These are phyloP conservation scores for Xerocomus amazonicus DNA, from an alignment of 1,284 basidiomycete species.

Conservation along the genomic window DNA sequence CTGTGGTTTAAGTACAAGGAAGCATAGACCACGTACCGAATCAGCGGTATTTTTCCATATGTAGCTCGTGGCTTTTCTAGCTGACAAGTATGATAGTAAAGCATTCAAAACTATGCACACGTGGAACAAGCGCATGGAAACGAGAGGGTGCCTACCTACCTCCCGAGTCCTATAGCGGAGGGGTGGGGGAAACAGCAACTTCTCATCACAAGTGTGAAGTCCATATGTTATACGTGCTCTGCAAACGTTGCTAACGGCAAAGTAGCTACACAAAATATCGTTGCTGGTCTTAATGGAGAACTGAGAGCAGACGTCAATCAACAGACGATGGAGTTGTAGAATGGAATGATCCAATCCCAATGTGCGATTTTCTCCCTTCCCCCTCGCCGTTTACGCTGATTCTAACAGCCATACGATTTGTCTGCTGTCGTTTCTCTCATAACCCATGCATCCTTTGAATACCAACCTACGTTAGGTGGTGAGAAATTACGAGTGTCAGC, in stretches of 20 bases:
- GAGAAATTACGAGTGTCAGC: too few relatives aligned
- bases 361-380: not conserved
- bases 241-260: not conserved
- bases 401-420: not conserved
- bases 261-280: not conserved
- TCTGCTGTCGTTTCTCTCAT: too few relatives aligned
- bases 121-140: not conserved
- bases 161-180: not conserved
- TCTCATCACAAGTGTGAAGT: not conserved
- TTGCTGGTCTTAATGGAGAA: not conserved
- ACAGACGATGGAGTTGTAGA: not conserved
- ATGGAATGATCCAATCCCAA: not conserved
- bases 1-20: not conserved
- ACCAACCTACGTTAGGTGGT: too few relatives aligned
- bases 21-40: not conserved
- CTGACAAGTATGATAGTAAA: not conserved
- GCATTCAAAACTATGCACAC: not conserved
- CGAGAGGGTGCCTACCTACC: too few relatives aligned
- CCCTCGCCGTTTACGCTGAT: too few relatives aligned
- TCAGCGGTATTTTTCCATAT: not conserved
- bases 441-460: too few relatives aligned
- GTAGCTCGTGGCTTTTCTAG: not conserved
- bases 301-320: not conserved
- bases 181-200: not conserved
- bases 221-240: not conserved